Percentiles rank a stretch among this genome's conserved stretches.
Conservation (phyloP, 2,329 filamentous ascomycete species). For the Sarocladiaceae sp. region DNA sequence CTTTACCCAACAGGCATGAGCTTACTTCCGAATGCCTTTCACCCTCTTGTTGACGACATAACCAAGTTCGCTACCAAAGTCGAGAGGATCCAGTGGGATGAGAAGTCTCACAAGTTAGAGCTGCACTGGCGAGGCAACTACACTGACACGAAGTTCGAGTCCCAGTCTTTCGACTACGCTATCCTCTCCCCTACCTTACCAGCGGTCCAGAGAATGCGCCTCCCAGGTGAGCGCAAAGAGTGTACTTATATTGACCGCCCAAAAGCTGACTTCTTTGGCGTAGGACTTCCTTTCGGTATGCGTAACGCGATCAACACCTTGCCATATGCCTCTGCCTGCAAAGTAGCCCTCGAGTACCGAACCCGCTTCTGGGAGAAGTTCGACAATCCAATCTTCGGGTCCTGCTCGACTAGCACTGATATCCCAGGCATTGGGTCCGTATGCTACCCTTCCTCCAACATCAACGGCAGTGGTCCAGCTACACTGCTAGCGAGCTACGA, state of each 20-base stretch:
- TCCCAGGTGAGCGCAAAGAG: slow-evolving; percentile 44
- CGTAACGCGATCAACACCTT: slow-evolving; percentile 43
- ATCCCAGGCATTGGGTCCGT: slow-evolving; percentile 58
- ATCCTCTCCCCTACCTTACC: slow-evolving; percentile 63
- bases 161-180: slow-evolving; percentile 59
- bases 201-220: slow-evolving; percentile 57
- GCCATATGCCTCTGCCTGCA: slow-evolving; percentile 43
- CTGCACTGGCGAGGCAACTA: slow-evolving; percentile 51
- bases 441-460: slow-evolving; percentile 64
- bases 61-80: slow-evolving; percentile 54
- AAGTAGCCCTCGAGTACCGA: slow-evolving; percentile 63
- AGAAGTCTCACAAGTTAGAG: slow-evolving; percentile 43
- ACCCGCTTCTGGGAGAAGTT: slow-evolving; percentile 57
- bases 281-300: slow-evolving; percentile 33
- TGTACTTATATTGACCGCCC: too few species aligned
- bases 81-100: slow-evolving; percentile 50
- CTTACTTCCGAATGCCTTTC: slow-evolving; percentile 58
- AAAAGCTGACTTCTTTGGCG: too few species aligned
- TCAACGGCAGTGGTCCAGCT: slow-evolving; percentile 60
- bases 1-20: slow-evolving; percentile 28
- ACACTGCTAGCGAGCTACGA: slow-evolving; percentile 58
- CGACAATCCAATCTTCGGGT: slow-evolving; percentile 55
- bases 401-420: slow-evolving; percentile 53
- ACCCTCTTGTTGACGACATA: slow-evolving; percentile 53
- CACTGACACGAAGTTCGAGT: slow-evolving; percentile 24